Base-by-base conservation (phyloP, 768 basidiomycete genomes). In the Lepiota brunneoincarnata region DNA sequence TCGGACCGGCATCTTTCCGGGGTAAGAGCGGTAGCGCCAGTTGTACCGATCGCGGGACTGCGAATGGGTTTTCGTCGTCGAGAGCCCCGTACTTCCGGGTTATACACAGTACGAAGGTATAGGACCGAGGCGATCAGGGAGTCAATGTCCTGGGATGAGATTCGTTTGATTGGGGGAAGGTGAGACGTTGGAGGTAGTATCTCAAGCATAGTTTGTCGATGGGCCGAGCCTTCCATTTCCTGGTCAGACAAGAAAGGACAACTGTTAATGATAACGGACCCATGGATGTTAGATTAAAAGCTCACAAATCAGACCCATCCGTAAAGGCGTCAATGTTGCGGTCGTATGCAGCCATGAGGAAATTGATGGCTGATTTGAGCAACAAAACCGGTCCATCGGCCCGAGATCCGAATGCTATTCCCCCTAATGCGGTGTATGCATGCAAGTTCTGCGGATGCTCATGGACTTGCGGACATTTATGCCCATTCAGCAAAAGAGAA, bases 41-140 rank as follows among this genome's bases (percentile, higher is more conserved):
- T 14, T 15, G 23, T 24, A 6, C 17, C 26, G 11, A 41, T 36
- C 7, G 11, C 23, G 37, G 34, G 12, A 48, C 3, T 10, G 23
- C 36, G 24, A 28, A 24, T 43, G 35, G 45, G 21, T 39, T 26
- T 43, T 52, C 71, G 72, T 18, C 81, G 73, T 17, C 77, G 76
- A 18, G 80, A 81, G 7, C 84, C 85, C 37, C 83, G 78, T 1
- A 90, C 80, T 35, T 75, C 75, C 2, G 89, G 87, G 46, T 70
- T 79, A 67, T 84, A 90, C 11, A 89, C 65, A 6, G 59, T 55
- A 2, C 74, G 74, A 10, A 91, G 72, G 56, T 82, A 84, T 20
- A 62, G 57, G 11, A 89, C 59, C 4, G 75, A 71, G 11, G 74
- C 67, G n/a, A 63, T 58, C 15, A 89, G 70, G 17, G 69, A 68